A percentile compares a stretch with the other conserved stretches of the same genome.
phyloP scores from a whole-genome alignment of 2,329 filamentous ascomycete genomes.

The Fonsecaea monophora region DNA sequence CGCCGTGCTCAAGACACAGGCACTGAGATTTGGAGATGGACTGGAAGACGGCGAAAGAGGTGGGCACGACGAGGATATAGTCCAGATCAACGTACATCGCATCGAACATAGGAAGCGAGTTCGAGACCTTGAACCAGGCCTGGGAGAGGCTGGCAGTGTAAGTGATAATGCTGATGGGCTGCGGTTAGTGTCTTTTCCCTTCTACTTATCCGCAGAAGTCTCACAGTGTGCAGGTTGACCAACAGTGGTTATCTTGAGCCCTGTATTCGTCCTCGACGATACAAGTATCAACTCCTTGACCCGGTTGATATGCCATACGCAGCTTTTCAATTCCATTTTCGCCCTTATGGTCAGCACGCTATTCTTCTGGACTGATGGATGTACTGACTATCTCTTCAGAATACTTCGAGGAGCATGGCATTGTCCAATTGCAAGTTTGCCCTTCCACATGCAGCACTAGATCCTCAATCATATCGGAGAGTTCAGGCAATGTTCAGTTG shows the following conservation, averaged over 20 bases:
- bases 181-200: conserved; percentile 19
- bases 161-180: conserved; percentile 23
- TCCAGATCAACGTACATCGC: conserved; percentile 38
- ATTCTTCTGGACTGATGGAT: background rate
- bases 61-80: conserved; percentile 28
- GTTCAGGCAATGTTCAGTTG: conserved; percentile 11
- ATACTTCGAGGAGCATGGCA: conserved; percentile 22
- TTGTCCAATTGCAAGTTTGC: conserved; percentile 3
- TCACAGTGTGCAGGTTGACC: conserved; percentile 27
- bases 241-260: conserved; percentile 38
- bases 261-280: conserved; percentile 40
- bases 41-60: conserved; percentile 18
- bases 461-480: conserved; percentile 19
- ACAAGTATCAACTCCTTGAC: conserved; percentile 59
- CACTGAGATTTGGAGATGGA: conserved; percentile 32
- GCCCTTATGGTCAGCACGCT: conserved; percentile 29
- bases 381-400: conserved; percentile 12
- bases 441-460: conserved; percentile 13
- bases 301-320: conserved; percentile 56
- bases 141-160: conserved; percentile 16
- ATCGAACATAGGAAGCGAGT: conserved; percentile 36
- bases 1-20: conserved; percentile 28
- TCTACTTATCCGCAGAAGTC: background rate
- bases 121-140: conserved; percentile 21
- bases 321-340: conserved; percentile 47